Evolutionary conservation across 768 basidiomycete genomes (phyloP).

Genomic region (Hypsizygus marmoreus): DNA sequence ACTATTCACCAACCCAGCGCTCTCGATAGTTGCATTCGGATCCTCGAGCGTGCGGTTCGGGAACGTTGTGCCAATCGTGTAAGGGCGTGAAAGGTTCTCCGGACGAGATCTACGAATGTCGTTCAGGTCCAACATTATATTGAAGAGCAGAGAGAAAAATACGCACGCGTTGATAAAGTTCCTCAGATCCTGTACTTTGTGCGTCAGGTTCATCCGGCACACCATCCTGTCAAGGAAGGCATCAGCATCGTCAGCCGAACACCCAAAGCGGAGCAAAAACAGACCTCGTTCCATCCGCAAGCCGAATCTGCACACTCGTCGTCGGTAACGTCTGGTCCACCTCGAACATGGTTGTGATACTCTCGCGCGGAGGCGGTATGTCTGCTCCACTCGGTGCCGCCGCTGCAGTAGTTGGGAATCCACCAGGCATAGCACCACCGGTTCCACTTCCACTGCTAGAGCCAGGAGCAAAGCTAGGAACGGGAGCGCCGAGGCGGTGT

Average conservation of each 20-base stretch:
- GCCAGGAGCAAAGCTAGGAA: slow-evolving; percentile 43
- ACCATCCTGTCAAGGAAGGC: slow-evolving; percentile 55
- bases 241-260: not conserved
- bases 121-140: not conserved
- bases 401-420: slow-evolving; percentile 46
- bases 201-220: slow-evolving; percentile 85
- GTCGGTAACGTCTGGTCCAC: slow-evolving; percentile 83
- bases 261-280: not conserved
- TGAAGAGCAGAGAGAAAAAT: not conserved
- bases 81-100: slow-evolving; percentile 59
- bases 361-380: slow-evolving; percentile 27
- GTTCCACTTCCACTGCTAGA: slow-evolving; percentile 7
- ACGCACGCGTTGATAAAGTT: slow-evolving; percentile 90
- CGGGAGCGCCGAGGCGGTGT: slow-evolving; percentile 78
- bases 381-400: slow-evolving; percentile 13
- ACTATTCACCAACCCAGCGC: slow-evolving; percentile 74
- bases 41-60: slow-evolving; percentile 76
- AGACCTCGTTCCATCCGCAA: slow-evolving; percentile 89
- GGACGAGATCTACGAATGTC: slow-evolving; percentile 46
- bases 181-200: slow-evolving; percentile 84
- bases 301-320: slow-evolving; percentile 86
- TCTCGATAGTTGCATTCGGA: slow-evolving; percentile 63
- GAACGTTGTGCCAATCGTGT: slow-evolving; percentile 88
- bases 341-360: slow-evolving; percentile 61
- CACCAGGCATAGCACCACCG: slow-evolving; percentile 54